Evolutionary conservation across 768 basidiomycete genomes (phyloP).

Genomic region (Trametes maxima): DNA sequence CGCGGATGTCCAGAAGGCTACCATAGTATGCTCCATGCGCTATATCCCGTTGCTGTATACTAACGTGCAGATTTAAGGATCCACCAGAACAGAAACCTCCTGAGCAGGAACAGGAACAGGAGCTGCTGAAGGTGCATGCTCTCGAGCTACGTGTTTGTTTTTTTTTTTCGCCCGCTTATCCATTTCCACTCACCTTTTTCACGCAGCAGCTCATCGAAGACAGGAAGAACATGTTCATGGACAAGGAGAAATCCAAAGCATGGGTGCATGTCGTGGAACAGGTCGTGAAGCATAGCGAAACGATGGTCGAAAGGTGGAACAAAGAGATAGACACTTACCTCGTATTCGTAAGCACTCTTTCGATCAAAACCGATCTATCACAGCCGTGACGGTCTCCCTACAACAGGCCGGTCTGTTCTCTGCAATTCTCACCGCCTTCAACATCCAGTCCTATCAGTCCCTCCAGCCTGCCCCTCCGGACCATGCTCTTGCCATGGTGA

Average conservation of each 20-base stretch:
- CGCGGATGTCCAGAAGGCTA: no score
- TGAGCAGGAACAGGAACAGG: no score
- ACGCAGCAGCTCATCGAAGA: no score
- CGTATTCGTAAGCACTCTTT: background rate
- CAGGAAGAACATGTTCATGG: background rate
- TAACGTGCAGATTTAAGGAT: no score
- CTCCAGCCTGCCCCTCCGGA: constrained; percentile 18
- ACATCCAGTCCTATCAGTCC: constrained; percentile 23
- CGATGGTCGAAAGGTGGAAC: background rate
- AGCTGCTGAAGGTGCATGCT: no score
- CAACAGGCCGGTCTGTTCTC: constrained; percentile 32
- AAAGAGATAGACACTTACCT: constrained; percentile 12
- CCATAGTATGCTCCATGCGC: no score
- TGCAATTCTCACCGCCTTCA: constrained; percentile 30
- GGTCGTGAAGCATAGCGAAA: constrained; percentile 1
- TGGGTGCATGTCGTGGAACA: background rate
- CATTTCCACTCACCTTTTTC: no score
- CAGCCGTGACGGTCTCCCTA: no score
- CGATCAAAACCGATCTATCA: background rate
- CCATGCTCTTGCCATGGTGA: background rate
- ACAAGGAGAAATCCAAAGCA: constrained; percentile 39
- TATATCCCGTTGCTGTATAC: no score
- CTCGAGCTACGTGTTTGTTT: no score
- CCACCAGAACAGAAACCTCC: no score
- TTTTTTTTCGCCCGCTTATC: no score